phyloP scores from a whole-genome alignment of 371 early-diverging fungal genomes.

The Actinomortierella ambigua region DNA sequence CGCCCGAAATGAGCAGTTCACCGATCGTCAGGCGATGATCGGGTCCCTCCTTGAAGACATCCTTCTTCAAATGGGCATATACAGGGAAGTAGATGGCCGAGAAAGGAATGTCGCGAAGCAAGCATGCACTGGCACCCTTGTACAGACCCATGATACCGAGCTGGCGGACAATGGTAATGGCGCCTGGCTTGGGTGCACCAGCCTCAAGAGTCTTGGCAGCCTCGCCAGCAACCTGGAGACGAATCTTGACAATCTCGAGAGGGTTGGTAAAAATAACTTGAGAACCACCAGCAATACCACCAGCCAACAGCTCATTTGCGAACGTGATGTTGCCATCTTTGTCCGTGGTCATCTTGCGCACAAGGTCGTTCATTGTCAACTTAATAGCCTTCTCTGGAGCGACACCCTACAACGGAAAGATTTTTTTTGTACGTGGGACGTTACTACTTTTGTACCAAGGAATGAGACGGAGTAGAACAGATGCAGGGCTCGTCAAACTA shows the following conservation, averaged over 20 bases:
- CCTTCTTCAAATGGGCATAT: constrained; percentile 90
- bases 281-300: constrained; percentile 90
- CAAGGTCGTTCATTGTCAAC: constrained; percentile 94
- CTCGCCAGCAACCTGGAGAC: constrained; percentile 93
- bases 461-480: no score
- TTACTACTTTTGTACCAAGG: not conserved
- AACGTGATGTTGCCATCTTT: constrained; percentile 71
- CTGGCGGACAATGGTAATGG: constrained; percentile 87
- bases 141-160: constrained; percentile 95
- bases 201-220: constrained; percentile 60
- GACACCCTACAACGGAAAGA: constrained; percentile 19
- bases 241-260: constrained; percentile 98
- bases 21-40: constrained; percentile 74
- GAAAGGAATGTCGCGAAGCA: constrained; percentile 97
- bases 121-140: constrained; percentile 94
- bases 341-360: constrained; percentile 72
- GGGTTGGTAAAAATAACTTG: constrained; percentile 92
- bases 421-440: constrained; percentile 1
- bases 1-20: constrained; percentile 91
- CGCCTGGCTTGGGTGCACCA: constrained; percentile 67
- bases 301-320: constrained; percentile 83
- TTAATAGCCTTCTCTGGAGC: constrained; percentile 99
- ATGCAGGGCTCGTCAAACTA: no score
- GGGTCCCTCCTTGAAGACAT: constrained; percentile 80
- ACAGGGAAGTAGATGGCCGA: constrained; percentile 97